Base-by-base conservation (phyloP, 129 eudicot genomes). In the Chrysanthemum lavandulifolium region DNA sequence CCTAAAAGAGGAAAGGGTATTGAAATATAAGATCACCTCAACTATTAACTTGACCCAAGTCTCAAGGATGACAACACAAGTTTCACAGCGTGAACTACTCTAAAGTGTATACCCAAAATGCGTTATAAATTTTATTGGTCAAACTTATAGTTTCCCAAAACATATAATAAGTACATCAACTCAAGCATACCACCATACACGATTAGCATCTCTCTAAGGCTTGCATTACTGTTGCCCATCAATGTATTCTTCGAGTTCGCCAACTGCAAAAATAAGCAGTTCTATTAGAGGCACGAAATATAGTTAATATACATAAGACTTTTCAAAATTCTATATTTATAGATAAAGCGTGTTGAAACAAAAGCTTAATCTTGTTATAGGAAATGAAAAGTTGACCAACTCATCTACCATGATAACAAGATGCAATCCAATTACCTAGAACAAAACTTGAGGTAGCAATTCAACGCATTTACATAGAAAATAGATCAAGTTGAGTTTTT, bases 221-320 rank as follows among this genome's bases (percentile, higher is more conserved):
- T 85, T 74, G 92, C 97, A 14, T n/a, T n/a, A n/a, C n/a, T n/a
- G 88, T 83, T 89, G 85, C 48, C 98, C 98, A 59, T 93, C 98
- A 75, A 89, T 81, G 75, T 83, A 93, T 63, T 93, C 98, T 65
- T 93, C 98, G 95, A 84, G 82, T 80, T 87, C 10, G 96, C 96
- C 77, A 93, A 79, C 96, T 93, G 84, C 6, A 67, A 76, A 84
- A 15, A 21, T 60, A 50, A 61, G 3, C 33, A 69, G 23, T 53
- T 48, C 4, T n/a, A 67, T 76, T 66, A 76, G 80, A 67, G 40
- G 65, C 67, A 65, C 13, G 3, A 6, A 15, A 29, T 25, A 60
- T 52, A 8, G 23, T 19, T 63, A 25, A 19, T 31, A 43, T 14
- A 14, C 45, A 45, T 27, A 59, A 50, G 64, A 4, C 53, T 73